A percentile compares a stretch with the other conserved stretches of the same genome.
phyloP scores from a whole-genome alignment of 2,329 filamentous ascomycete genomes.

The Cytospora piceae region DNA sequence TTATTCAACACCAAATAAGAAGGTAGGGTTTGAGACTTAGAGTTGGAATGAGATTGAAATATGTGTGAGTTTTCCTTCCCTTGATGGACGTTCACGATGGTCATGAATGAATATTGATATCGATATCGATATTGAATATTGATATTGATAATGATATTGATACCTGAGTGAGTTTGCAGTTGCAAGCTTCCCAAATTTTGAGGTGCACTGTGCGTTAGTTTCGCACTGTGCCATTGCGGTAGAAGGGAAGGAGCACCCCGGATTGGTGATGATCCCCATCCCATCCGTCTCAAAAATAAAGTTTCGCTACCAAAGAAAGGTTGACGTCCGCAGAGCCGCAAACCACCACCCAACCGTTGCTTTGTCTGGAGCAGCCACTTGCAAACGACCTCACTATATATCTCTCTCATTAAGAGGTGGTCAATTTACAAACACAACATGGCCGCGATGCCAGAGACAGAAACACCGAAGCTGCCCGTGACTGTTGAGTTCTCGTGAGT shows the following conservation, averaged over 20 bases:
- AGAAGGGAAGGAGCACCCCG: background rate
- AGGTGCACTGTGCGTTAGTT: conserved; percentile 15
- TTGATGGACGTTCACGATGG: background rate
- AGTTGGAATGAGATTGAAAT: background rate
- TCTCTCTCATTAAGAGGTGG: background rate
- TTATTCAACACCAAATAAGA: too few species aligned
- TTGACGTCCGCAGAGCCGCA: conserved; percentile 29
- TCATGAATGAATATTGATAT: background rate
- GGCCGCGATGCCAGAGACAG: conserved; percentile 17
- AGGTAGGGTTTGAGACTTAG: background rate
- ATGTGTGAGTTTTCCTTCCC: background rate
- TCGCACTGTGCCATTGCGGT: conserved; percentile 21
- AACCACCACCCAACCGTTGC: background rate
- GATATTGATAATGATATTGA: background rate
- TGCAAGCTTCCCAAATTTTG: conserved; percentile 24
- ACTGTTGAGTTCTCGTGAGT: conserved; percentile 64
- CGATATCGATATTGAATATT: background rate
- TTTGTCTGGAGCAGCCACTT: background rate
- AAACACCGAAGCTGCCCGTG: conserved; percentile 50
- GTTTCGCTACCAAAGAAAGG: conserved; percentile 16
- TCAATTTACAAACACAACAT: conserved; percentile 4
- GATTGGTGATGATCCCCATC: background rate
- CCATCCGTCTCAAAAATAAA: conserved; percentile 19
- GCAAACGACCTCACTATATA: background rate
- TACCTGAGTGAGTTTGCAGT: conserved; percentile 19